Evolutionary conservation across 2,329 filamentous ascomycete genomes (phyloP).

Genomic region (Colletotrichum liaoningense): DNA sequence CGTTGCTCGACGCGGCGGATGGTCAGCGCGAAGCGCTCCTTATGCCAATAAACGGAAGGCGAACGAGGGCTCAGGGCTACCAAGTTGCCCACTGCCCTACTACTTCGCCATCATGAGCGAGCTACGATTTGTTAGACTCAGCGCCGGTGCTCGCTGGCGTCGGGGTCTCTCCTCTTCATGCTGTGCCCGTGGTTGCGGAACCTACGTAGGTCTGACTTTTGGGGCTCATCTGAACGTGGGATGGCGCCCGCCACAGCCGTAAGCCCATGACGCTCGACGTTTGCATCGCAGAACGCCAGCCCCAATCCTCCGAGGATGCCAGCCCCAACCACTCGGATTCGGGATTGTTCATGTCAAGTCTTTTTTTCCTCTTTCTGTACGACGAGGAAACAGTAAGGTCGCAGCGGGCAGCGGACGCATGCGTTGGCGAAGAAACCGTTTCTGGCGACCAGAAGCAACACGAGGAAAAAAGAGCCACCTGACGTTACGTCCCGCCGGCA

Average conservation of each 20-base stretch:
- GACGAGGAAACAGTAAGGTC: background rate
- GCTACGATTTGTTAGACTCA: background rate
- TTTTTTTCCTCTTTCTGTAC: background rate
- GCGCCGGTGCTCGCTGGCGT: conserved; percentile 14
- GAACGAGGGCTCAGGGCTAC: background rate
- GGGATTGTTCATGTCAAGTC: background rate
- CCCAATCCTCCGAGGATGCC: conserved; percentile 8
- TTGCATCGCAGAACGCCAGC: background rate
- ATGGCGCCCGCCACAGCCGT: conserved; percentile 19
- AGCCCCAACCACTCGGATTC: background rate
- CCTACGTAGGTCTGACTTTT: background rate
- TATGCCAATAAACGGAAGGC: background rate
- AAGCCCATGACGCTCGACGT: conserved; percentile 6
- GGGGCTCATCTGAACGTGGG: background rate
- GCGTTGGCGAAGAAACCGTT: conserved; percentile 26
- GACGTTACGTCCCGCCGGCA: conserved; percentile 9
- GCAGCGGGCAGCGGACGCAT: conserved; percentile 4
- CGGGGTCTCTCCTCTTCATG: background rate
- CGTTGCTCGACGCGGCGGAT: conserved; percentile 19
- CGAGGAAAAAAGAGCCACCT: conserved; percentile 24
- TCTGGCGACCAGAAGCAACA: conserved; percentile 1
- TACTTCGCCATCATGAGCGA: background rate
- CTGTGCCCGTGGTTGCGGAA: background rate
- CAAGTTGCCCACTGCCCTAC: background rate
- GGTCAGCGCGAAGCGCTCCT: conserved; percentile 12